Evolutionary conservation across 768 basidiomycete species (phyloP), one percentile per base, ranked within the genome.

Genomic region (Lactifluus hygrophoroides): DNA sequence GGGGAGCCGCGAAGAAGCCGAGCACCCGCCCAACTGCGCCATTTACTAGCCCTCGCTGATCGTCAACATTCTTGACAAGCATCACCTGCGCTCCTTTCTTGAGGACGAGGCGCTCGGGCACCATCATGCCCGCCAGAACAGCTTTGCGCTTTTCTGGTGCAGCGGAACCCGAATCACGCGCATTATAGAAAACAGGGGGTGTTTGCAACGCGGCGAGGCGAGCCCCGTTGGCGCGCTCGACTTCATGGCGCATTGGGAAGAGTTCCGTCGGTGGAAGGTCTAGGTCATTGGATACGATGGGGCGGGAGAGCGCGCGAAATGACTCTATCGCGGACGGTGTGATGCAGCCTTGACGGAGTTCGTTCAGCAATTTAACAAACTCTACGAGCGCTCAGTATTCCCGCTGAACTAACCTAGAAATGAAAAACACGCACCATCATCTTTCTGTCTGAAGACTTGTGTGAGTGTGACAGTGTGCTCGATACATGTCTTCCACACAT

Each of bases 391-490:
- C 25, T 59, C 25, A 59, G 47, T 43, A n/a, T 11, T 2, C n/a
- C 3, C 25, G 6, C 23, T 17, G 19, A 52, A 5, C 34, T 16
- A 17, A 30, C 25, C 3, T 28, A 23, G 25, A 17, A 16, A 17
- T n/a, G n/a, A 28, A n/a, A 32, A 48, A 28, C n/a, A 60, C 81
- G 62, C 61, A 86, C 86, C 71, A 45, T 79, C 75, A 66, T 88
- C 86, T 52, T 83, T 88, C 67, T 90, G 88, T 27, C 88, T 71
- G 70, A 86, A 90, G 4, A 90, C 88, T 63, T 86, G 81, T 5
- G 76, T 83, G 3, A 91, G 74, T 51, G 79, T 84, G 57, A 88
- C 76, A 1, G 81, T 86, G 50, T 75, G 71, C 49, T 81, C 75
- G 48, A 84, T 73, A 59, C 82, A 80, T n/a, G 74, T 69, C 48